These are phyloP conservation scores for Angophora floribunda DNA, from an alignment of 345 rosid species.

Conservation along the genomic window DNA sequence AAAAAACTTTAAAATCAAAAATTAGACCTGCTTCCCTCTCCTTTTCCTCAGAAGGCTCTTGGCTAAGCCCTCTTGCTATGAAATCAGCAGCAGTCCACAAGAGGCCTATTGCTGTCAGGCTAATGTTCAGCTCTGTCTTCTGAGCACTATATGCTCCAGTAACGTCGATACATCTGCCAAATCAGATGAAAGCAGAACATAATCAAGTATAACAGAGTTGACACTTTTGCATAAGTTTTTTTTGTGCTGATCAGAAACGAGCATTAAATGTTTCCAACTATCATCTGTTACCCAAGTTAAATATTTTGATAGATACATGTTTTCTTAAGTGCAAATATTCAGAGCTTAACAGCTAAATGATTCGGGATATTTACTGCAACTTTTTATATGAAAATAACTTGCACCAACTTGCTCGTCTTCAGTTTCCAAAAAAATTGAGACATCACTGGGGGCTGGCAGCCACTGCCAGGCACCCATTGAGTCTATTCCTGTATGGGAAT, in stretches of 20 bases:
- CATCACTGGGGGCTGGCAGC: not conserved
- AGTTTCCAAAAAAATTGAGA: not conserved
- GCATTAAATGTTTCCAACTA: not conserved
- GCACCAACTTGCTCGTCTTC: not conserved
- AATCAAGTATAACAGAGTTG: not conserved
- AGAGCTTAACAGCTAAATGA: not conserved
- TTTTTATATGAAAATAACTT: not conserved
- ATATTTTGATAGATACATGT: not conserved
- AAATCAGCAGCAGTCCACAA: constrained; percentile 94
- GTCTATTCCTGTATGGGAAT: not conserved
- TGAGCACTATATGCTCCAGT: constrained; percentile 97
- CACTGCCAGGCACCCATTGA: not conserved
- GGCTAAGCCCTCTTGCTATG: constrained; percentile 61
- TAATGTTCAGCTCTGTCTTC: constrained; percentile 84
- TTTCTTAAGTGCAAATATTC: not conserved
- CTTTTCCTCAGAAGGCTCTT: constrained; percentile 35
- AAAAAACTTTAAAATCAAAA: not conserved
- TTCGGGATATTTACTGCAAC: not conserved
- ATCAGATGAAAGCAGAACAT: not conserved
- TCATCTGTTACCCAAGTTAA: not conserved
- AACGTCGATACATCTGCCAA: constrained; percentile 87
- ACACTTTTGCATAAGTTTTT: not conserved
- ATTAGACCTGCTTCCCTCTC: constrained; percentile 33
- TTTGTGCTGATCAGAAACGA: not conserved
- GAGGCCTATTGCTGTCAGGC: constrained; percentile 92